A percentile compares a stretch with the other conserved stretches of the same genome.
Evolutionary conservation across 202 grass and related monocot genomes (phyloP).

Genomic region (Panicum hallii): DNA sequence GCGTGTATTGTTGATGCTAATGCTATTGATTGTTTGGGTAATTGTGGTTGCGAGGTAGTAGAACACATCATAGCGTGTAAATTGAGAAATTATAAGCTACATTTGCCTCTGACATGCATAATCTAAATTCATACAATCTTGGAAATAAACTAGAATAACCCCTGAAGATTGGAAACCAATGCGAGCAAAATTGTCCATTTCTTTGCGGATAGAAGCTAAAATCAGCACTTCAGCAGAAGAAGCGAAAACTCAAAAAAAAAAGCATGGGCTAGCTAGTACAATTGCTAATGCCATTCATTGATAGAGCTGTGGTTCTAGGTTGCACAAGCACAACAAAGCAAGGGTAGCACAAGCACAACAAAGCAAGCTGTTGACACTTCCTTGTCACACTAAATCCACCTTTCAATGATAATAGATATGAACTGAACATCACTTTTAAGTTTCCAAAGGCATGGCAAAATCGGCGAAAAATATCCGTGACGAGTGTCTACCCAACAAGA

Average conservation of each 20-base stretch:
- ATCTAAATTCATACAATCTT: neutral
- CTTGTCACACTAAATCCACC: conserved; percentile 35
- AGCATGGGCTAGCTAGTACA: neutral
- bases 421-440: neutral
- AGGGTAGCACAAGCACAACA: neutral
- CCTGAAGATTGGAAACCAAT: neutral
- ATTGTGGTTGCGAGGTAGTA: neutral
- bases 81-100: neutral
- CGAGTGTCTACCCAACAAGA: neutral
- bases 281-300: neutral
- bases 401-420: neutral
- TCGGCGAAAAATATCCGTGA: neutral
- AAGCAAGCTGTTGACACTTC: conserved; percentile 2
- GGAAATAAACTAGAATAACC: neutral
- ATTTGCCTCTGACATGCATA: neutral
- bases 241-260: neutral
- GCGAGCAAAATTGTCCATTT: neutral
- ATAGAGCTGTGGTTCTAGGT: neutral
- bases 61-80: neutral
- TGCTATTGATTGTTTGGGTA: neutral
- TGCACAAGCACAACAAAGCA: conserved; percentile 1
- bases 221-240: neutral
- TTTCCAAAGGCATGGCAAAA: neutral
- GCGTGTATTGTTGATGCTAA: neutral
- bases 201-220: neutral